Evolutionary conservation across 371 early-diverging fungal genomes (phyloP).

Genomic region (Circinella minor): DNA sequence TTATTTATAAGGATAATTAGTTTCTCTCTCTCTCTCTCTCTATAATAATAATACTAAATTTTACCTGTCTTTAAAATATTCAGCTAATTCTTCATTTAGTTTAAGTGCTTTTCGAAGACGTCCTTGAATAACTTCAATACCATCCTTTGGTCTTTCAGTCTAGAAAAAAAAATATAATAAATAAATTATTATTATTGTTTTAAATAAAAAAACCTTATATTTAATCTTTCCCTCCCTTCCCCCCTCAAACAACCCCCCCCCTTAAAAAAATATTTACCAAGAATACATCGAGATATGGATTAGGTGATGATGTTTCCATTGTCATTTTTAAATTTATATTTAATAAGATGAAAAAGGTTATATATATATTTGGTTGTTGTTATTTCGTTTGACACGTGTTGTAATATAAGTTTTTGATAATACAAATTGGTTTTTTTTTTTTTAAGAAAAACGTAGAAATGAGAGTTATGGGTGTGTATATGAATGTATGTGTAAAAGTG

Average conservation of each 20-base stretch:
- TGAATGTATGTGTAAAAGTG: background rate
- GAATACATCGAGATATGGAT: constrained; percentile 16
- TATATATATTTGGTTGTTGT: no score
- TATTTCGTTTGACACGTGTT: no score
- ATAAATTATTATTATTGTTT: background rate
- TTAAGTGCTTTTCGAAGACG: constrained; percentile 52
- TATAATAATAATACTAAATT: no score
- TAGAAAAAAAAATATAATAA: background rate
- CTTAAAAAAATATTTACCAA: constrained; percentile 4
- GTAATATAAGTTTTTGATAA: no score
- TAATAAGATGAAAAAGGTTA: no score
- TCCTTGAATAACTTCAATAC: constrained; percentile 51
- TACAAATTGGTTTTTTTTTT: no score
- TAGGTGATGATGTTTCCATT: background rate
- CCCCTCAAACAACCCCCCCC: background rate
- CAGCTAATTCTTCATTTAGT: constrained; percentile 63
- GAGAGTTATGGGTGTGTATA: no score
- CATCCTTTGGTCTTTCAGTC: constrained; percentile 48
- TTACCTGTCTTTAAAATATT: constrained; percentile 65
- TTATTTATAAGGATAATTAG: no score
- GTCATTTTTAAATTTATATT: no score
- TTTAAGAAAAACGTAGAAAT: no score
- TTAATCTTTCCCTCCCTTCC: background rate
- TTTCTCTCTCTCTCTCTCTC: no score
- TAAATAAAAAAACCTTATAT: no score